Evolutionary conservation across 208 protist species (phyloP), one percentile per base, ranked within the genome.

Genomic region (Acanthamoeba rhysodes): DNA sequence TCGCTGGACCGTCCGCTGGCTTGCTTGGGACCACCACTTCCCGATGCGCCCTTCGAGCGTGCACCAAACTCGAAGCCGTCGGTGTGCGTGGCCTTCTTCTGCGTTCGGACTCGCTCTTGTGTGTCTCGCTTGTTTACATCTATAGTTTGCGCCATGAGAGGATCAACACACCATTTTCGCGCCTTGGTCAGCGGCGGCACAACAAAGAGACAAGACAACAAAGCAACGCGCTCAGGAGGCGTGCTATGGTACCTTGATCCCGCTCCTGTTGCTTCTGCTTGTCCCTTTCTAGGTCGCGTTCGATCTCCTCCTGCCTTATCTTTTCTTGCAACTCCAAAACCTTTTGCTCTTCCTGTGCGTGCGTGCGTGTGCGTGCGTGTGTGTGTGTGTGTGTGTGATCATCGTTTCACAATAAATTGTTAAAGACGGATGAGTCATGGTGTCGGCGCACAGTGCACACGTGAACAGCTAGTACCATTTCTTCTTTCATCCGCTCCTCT

Each of bases 231-330:
- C 55, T 59, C 55, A 4, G 55, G 55, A 27, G 22, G 24, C 4
- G 57, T 34, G 37, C 41, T 45, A 9, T 50, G 45, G 16, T 82
- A 57, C 32, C 32, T 72, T 72, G 85, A 53, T 72, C 64, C 82
- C 93, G 95, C 82, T 66, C 85, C 93, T 94, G 90, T 53, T 72
- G 88, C 88, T 93, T 93, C 62, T 96, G 78, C 95, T 90, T 96
- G 10, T 90, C 95, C 18, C 95, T 34, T 18, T 96, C 95, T 9
- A 92, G 92, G 55, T 84, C 95, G 27, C 90, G 82, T 57, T 96
- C 94, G 4, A 96, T 53, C n/a, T 96, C 95, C 72, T 96, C 95
- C 41, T 94, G 90, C 50, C 91, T n/a, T 12, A 96, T 90, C 90
- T 37, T 53, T 8, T 82, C 48, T 57, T 94, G 59, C 66, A 94